A percentile compares a stretch with the other conserved stretches of the same genome.
Evolutionary conservation across 2,329 filamentous ascomycete genomes (phyloP).

Genomic region (Gaeumannomyces sp.): DNA sequence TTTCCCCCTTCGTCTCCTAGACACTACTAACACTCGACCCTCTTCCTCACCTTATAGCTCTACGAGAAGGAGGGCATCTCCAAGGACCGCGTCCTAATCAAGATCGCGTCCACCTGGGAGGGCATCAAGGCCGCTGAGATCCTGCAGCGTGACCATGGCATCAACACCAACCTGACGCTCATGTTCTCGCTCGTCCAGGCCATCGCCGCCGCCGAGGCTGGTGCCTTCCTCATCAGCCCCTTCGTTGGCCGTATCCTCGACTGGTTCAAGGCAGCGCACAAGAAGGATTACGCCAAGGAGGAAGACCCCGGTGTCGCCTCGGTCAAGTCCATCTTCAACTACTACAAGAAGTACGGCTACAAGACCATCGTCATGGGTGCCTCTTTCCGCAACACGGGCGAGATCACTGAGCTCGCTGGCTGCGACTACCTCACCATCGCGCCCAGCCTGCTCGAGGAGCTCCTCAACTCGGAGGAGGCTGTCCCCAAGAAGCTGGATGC

Average conservation of each 20-base stretch:
- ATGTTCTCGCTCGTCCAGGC: constrained; percentile 83
- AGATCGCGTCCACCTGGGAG: constrained; percentile 99
- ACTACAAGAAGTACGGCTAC: constrained; percentile 99
- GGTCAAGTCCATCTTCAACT: constrained; percentile 94
- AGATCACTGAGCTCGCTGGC: constrained; percentile 97
- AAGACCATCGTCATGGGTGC: constrained; percentile 99
- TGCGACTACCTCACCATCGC: constrained; percentile 99
- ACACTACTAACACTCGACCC: background rate
- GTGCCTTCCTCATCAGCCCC: constrained; percentile 95
- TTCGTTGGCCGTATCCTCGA: constrained; percentile 99
- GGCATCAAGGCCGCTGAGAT: constrained; percentile 98
- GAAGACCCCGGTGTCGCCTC: constrained; percentile 96
- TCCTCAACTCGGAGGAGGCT: constrained; percentile 72
- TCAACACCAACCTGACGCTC: constrained; percentile 85
- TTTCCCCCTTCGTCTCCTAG: background rate
- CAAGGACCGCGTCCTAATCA: constrained; percentile 96
- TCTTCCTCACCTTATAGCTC: constrained; percentile 51
- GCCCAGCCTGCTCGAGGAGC: constrained; percentile 90
- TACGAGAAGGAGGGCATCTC: constrained; percentile 88
- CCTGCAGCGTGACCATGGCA: constrained; percentile 87
- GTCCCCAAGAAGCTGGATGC: constrained; percentile 94
- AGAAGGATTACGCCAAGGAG: constrained; percentile 85
- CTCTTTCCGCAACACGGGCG: constrained; percentile 91
- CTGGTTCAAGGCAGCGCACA: constrained; percentile 95
- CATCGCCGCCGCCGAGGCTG: constrained; percentile 90